phyloP scores from a whole-genome alignment of 768 basidiomycete genomes.

The Gymnopilus junonius region DNA sequence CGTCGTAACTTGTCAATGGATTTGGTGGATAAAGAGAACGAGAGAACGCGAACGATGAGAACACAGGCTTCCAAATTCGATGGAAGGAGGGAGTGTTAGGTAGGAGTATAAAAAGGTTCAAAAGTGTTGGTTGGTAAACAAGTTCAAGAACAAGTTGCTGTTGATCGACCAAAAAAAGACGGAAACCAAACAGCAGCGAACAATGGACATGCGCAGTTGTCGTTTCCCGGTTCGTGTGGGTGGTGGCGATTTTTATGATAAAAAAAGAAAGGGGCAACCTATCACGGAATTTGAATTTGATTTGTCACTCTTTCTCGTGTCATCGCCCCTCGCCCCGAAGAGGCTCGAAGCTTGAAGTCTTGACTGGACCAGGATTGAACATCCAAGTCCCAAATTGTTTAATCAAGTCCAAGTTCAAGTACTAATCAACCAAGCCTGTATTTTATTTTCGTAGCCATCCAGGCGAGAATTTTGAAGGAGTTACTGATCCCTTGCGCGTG shows the following conservation, averaged over 20 bases:
- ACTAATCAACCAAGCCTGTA: too few relatives aligned
- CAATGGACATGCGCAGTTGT: background rate
- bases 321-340: too few relatives aligned
- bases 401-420: too few relatives aligned
- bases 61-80: background rate
- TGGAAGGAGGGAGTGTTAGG: background rate
- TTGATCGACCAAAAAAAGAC: background rate
- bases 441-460: too few relatives aligned
- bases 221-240: background rate
- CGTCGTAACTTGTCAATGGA: background rate
- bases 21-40: background rate
- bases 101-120: conserved; percentile 2
- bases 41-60: background rate
- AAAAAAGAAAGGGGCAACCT: conserved; percentile 2
- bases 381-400: too few relatives aligned
- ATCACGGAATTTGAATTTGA: background rate
- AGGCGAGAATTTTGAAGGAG: too few relatives aligned
- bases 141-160: too few relatives aligned
- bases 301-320: background rate
- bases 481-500: too few relatives aligned
- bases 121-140: background rate
- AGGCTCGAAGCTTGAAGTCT: too few relatives aligned
- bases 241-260: background rate
- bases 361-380: too few relatives aligned
- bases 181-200: background rate